phyloP scores from a whole-genome alignment of 371 early-diverging fungal genomes.

The Encephalitozoon intestinalis region DNA sequence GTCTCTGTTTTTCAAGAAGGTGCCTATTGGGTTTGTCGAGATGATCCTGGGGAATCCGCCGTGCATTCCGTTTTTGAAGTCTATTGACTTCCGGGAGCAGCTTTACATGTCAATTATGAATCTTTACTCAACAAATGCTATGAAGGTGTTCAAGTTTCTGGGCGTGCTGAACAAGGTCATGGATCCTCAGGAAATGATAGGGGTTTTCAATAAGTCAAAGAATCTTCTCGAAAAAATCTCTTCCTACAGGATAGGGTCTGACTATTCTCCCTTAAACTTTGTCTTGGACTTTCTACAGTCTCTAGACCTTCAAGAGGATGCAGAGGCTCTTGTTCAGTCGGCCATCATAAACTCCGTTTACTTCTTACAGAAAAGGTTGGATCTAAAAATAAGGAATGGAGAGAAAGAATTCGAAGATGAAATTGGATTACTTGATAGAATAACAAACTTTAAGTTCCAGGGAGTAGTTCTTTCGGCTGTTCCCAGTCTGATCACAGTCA shows the following conservation, averaged over 20 bases:
- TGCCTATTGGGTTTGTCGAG: background rate
- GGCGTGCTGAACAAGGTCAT: background rate
- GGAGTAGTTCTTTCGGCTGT: background rate
- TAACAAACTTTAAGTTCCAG: background rate
- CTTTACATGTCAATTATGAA: background rate
- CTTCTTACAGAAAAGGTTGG: constrained; percentile 1
- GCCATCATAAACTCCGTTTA: background rate
- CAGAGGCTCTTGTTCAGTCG: background rate
- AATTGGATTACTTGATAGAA: background rate
- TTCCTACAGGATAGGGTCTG: background rate
- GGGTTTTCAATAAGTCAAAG: background rate
- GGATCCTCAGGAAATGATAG: background rate
- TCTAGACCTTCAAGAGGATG: background rate
- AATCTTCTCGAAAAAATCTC: background rate
- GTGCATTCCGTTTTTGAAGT: background rate
- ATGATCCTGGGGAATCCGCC: background rate
- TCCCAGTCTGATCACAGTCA: background rate
- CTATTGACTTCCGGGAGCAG: background rate
- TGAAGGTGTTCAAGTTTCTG: background rate
- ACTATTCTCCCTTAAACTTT: background rate
- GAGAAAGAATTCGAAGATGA: background rate
- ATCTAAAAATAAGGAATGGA: background rate
- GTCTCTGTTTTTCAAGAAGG: background rate
- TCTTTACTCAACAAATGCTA: background rate
- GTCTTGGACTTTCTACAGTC: background rate